These are phyloP conservation scores for Trichophyton simii DNA, from an alignment of 2,329 filamentous ascomycete species.

Conservation along the genomic window DNA sequence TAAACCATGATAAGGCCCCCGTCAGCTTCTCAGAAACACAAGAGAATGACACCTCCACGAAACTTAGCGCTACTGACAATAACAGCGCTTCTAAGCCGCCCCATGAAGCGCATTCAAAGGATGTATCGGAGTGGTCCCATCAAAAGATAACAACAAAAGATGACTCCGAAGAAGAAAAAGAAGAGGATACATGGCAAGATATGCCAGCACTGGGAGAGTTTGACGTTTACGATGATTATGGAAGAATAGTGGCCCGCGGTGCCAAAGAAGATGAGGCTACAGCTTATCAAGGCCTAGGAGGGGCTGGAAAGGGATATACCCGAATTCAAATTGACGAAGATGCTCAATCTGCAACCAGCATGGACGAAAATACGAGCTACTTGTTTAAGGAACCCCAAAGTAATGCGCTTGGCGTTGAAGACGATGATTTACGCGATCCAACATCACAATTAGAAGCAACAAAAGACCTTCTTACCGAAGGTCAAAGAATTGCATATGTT, in stretches of 20 bases:
- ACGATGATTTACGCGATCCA: constrained; percentile 75
- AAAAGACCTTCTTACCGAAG: constrained; percentile 87
- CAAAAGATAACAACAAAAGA: constrained; percentile 52
- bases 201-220: constrained; percentile 92
- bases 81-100: background rate
- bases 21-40: background rate
- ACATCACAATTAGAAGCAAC: constrained; percentile 87
- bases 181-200: constrained; percentile 70
- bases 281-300: constrained; percentile 66
- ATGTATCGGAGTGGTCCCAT: constrained; percentile 77
- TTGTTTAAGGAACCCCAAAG: constrained; percentile 65
- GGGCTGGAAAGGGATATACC: constrained; percentile 90
- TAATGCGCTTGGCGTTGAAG: constrained; percentile 51
- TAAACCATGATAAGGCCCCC: background rate
- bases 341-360: constrained; percentile 79
- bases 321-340: constrained; percentile 92
- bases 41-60: background rate
- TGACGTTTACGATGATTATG: constrained; percentile 91
- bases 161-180: constrained; percentile 41
- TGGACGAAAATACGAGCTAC: constrained; percentile 96
- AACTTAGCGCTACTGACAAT: background rate
- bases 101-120: background rate
- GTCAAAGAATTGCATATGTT: constrained; percentile 91
- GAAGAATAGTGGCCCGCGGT: constrained; percentile 72
- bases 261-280: constrained; percentile 57